Evolutionary conservation across 1,139 yeast species (phyloP).

Genomic region (Yamadazyma atmosphaerica): DNA sequence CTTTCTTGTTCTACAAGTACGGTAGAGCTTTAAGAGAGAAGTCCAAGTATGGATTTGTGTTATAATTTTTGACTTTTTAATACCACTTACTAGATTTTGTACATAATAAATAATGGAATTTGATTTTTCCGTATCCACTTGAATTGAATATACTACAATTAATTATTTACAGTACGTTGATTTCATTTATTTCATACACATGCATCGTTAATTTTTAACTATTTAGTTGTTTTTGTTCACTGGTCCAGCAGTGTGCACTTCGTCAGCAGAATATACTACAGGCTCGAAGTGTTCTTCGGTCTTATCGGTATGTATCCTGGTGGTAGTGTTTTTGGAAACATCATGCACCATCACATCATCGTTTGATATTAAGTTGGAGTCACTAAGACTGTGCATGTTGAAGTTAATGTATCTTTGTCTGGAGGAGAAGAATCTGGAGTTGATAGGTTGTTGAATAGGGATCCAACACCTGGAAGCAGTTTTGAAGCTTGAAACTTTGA

Average conservation of each 20-base stretch:
- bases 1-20: constrained; percentile 60
- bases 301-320: constrained; percentile 17
- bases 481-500: constrained; percentile 37
- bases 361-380: constrained; percentile 35
- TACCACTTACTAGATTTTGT: too few relatives aligned
- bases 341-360: constrained; percentile 31
- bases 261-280: constrained; percentile 41
- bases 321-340: constrained; percentile 9
- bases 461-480: constrained; percentile 51
- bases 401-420: constrained; percentile 40
- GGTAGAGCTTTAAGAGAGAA: constrained; percentile 60
- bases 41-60: constrained; percentile 55
- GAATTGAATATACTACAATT: too few relatives aligned
- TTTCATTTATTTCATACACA: too few relatives aligned
- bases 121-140: too few relatives aligned
- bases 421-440: constrained; percentile 33
- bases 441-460: constrained; percentile 24
- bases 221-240: constrained; percentile 30
- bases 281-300: constrained; percentile 42
- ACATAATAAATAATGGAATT: background rate
- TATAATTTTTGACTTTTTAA: background rate
- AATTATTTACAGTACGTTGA: too few relatives aligned
- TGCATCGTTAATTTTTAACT: background rate
- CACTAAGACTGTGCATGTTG: constrained; percentile 29
- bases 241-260: constrained; percentile 48